phyloP scores from a whole-genome alignment of 202 grass and related monocot species.

The Hordeum pubiflorum region DNA sequence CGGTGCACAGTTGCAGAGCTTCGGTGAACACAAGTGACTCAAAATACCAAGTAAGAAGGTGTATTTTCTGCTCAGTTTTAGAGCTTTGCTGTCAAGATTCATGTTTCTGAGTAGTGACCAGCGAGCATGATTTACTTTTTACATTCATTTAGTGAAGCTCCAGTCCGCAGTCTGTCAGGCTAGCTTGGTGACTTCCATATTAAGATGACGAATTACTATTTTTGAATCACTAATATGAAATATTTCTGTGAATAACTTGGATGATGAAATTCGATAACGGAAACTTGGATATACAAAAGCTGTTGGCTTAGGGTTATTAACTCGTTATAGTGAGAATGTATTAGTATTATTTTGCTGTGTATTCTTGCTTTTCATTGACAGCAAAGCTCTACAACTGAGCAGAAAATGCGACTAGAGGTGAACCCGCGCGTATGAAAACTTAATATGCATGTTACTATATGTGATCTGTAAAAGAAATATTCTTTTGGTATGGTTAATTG shows the following conservation, averaged over 20 bases:
- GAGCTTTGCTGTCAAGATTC: background rate
- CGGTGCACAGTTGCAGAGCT: background rate
- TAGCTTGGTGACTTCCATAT: background rate
- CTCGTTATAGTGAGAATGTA: background rate
- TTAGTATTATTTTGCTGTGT: background rate
- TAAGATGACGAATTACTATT: background rate
- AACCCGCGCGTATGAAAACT: background rate
- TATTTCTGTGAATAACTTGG: too few relatives aligned
- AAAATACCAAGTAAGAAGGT: background rate
- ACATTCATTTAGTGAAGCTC: background rate
- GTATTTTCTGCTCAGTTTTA: background rate
- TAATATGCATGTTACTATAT: background rate
- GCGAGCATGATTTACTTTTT: background rate
- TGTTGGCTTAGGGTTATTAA: background rate
- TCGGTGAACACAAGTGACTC: background rate
- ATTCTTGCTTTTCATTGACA: background rate
- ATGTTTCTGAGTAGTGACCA: background rate
- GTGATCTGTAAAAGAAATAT: background rate
- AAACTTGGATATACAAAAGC: background rate
- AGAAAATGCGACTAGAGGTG: background rate
- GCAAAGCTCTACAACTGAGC: too few relatives aligned
- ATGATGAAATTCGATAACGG: background rate
- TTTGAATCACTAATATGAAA: too few relatives aligned
- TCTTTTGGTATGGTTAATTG: background rate
- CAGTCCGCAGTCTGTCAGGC: background rate